Conservation (phyloP, 179 eudicot genomes). For the Heliamphora pulchella region DNA sequence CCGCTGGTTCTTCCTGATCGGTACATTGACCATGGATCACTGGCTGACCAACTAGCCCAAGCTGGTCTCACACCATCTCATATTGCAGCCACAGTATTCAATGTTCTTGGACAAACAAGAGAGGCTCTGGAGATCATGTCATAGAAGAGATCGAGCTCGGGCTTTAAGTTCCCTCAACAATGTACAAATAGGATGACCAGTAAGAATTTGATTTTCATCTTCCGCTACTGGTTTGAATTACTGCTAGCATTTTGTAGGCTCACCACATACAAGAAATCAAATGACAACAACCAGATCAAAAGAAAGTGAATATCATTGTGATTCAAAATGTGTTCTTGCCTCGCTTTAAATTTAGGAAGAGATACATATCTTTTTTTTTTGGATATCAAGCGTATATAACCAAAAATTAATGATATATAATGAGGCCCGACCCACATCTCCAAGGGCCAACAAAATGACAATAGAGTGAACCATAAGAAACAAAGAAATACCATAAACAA, state of each 20-base stretch:
- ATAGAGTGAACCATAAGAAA: too few species aligned
- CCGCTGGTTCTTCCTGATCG: slow-evolving; percentile 93
- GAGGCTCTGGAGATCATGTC: slow-evolving; percentile 84
- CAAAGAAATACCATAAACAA: too few species aligned
- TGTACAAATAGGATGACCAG: slow-evolving; percentile 14
- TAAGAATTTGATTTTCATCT: neutral
- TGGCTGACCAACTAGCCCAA: slow-evolving; percentile 57
- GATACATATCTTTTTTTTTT: too few species aligned
- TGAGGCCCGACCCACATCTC: too few species aligned
- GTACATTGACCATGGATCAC: slow-evolving; percentile 90
- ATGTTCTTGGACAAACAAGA: slow-evolving; percentile 74
- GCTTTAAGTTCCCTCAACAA: slow-evolving; percentile 7
- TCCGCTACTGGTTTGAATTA: neutral
- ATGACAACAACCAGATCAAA: neutral
- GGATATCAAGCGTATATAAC: too few species aligned
- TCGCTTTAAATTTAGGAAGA: neutral
- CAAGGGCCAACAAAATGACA: too few species aligned
- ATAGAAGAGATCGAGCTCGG: slow-evolving; percentile 6
- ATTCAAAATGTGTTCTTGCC: neutral
- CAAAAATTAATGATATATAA: too few species aligned
- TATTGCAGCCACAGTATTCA: slow-evolving; percentile 84
- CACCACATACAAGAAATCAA: neutral
- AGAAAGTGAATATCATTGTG: neutral
- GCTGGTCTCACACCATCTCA: slow-evolving; percentile 88
- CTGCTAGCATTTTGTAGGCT: neutral